These are phyloP conservation scores for Prasinococcaceae sp. DNA, from an alignment of 139 green algal species.

Conservation along the genomic window DNA sequence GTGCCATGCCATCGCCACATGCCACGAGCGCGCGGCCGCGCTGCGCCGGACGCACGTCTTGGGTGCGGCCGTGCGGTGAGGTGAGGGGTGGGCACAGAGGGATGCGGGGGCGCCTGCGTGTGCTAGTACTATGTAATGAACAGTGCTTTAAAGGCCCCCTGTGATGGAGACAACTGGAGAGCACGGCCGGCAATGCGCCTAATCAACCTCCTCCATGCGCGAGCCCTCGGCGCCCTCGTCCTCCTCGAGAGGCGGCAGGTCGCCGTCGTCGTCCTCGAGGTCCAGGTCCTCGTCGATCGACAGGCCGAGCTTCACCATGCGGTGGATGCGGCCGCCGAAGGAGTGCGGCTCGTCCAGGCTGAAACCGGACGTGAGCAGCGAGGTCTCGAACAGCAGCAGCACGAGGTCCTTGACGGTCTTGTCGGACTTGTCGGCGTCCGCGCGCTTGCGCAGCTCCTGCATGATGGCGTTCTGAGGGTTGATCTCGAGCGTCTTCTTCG, in stretches of 20 bases:
- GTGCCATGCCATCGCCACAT: no score
- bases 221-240: slow-evolving; percentile 83
- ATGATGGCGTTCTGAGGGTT: slow-evolving; percentile 97
- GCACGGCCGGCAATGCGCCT: no score
- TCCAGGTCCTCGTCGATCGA: slow-evolving; percentile 88
- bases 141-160: no score
- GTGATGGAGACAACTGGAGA: no score
- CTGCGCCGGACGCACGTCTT: no score
- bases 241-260: slow-evolving; percentile 85
- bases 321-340: slow-evolving; percentile 93
- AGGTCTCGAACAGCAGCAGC: slow-evolving; percentile 95
- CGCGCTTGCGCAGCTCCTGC: slow-evolving; percentile 70
- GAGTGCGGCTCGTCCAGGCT: slow-evolving; percentile 93
- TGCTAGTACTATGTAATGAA: no score
- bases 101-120: no score
- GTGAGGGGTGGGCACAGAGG: no score
- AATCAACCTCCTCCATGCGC: slow-evolving; percentile 95
- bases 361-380: slow-evolving; percentile 92
- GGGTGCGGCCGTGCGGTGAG: no score
- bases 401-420: slow-evolving; percentile 99
- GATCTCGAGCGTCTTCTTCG: slow-evolving; percentile 99
- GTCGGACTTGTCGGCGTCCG: slow-evolving; percentile 88
- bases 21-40: no score
- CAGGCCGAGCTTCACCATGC: slow-evolving; percentile 98
- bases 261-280: slow-evolving; percentile 33